These are phyloP conservation scores for Chalciporus piperatoides DNA, from an alignment of 1,284 basidiomycete species.

Conservation along the genomic window DNA sequence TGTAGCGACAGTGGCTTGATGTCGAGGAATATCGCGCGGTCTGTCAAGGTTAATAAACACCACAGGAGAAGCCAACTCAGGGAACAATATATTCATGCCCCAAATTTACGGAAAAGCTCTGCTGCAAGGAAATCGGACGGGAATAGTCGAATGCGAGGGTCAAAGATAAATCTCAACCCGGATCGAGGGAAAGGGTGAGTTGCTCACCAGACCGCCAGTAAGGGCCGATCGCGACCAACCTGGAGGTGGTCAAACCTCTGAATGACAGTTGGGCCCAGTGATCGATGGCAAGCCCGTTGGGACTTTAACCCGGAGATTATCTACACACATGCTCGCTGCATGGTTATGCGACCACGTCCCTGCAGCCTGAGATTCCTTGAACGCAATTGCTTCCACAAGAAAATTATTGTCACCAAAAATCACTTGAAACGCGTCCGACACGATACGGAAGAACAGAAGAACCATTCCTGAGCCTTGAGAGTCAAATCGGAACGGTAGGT, in stretches of 20 bases:
- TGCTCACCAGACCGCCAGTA: not conserved
- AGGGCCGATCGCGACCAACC: not conserved
- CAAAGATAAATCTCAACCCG: too few species aligned
- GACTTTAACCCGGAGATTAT: not conserved
- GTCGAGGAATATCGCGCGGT: too few species aligned
- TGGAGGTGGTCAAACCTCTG: not conserved
- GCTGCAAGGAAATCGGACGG: not conserved
- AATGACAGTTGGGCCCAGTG: not conserved
- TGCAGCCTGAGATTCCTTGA: not conserved
- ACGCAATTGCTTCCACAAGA: not conserved
- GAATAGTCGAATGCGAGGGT: too few species aligned
- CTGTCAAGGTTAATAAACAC: not conserved
- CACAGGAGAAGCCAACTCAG: not conserved
- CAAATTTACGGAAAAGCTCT: not conserved
- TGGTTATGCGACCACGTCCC: not conserved
- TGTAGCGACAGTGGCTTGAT: not conserved
- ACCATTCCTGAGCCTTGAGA: not conserved
- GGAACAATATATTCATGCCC: not conserved
- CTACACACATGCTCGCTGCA: not conserved
- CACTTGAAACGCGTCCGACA: not conserved
- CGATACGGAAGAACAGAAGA: not conserved
- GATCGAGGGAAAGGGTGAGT: not conserved
- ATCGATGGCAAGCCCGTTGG: not conserved
- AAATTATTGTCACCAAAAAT: not conserved
- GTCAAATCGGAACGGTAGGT: not conserved